phyloP scores from a whole-genome alignment of 2,329 filamentous ascomycete species.

The Fusarium sp. region DNA sequence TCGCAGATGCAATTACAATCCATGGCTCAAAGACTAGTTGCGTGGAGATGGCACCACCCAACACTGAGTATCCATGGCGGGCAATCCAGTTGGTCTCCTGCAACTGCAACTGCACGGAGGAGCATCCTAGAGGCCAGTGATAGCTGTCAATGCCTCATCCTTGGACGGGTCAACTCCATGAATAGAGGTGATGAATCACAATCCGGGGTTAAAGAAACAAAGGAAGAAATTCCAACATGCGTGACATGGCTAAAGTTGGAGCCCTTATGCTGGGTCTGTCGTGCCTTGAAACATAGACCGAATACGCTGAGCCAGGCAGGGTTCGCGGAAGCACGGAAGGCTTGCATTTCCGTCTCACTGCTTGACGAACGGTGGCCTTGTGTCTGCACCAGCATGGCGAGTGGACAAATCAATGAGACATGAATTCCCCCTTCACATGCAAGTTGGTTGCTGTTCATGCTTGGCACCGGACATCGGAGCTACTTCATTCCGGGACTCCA shows the following conservation, averaged over 20 bases:
- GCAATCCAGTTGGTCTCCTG: neutral
- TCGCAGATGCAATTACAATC: neutral
- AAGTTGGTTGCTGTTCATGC: slow-evolving; percentile 3
- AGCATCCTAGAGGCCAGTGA: slow-evolving; percentile 1
- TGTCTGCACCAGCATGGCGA: neutral
- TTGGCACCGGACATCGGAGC: slow-evolving; percentile 3
- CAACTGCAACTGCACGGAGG: slow-evolving; percentile 6
- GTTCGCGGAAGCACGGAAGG: neutral
- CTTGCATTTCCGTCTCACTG: neutral
- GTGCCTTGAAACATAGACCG: neutral
- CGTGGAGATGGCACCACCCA: slow-evolving; percentile 5
- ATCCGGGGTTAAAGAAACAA: neutral
- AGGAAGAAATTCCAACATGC: neutral
- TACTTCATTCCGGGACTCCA: slow-evolving; percentile 21
- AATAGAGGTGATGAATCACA: neutral
- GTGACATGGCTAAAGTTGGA: neutral
- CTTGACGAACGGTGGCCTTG: neutral
- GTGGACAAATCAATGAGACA: slow-evolving; percentile 2
- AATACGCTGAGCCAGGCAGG: neutral
- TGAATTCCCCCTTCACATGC: slow-evolving; percentile 1
- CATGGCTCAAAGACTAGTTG: neutral
- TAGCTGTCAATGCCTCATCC: neutral
- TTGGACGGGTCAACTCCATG: slow-evolving; percentile 1
- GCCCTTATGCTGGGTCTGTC: neutral
- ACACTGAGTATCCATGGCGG: neutral